Evolutionary conservation across 2,329 filamentous ascomycete genomes (phyloP).

Genomic region (Paecilomyces fulvus): DNA sequence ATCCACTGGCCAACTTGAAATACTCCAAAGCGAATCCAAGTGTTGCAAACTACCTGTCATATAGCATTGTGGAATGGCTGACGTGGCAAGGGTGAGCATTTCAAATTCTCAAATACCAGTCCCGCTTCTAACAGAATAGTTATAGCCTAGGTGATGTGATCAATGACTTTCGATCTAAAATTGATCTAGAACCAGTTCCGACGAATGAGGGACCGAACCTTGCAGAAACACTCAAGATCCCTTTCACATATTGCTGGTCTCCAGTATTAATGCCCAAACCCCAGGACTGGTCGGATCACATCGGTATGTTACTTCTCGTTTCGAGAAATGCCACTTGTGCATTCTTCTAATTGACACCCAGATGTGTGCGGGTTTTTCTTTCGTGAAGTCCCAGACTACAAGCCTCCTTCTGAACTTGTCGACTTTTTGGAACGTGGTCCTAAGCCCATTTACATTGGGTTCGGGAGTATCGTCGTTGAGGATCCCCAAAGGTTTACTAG

Average conservation of each 20-base stretch:
- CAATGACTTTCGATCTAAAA: constrained; percentile 31
- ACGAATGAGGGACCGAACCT: constrained; percentile 16
- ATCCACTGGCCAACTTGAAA: constrained; percentile 43
- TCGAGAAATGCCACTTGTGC: background rate
- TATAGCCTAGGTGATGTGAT: constrained; percentile 38
- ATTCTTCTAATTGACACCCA: background rate
- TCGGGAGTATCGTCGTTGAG: constrained; percentile 49
- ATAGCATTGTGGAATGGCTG: constrained; percentile 40
- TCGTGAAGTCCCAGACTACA: constrained; percentile 20
- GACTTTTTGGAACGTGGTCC: constrained; percentile 40
- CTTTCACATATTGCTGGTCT: constrained; percentile 41
- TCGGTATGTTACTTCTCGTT: background rate
- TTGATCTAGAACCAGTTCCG: constrained; percentile 33
- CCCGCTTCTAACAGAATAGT: background rate
- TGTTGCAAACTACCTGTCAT: constrained; percentile 38
- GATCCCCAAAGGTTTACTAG: constrained; percentile 38
- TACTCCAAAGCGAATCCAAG: constrained; percentile 21
- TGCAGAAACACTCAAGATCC: constrained; percentile 28
- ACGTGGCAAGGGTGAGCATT: constrained; percentile 32
- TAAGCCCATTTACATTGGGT: constrained; percentile 48
- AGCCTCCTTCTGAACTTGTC: constrained; percentile 31
- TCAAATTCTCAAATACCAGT: background rate
- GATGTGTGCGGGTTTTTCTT: constrained; percentile 43
- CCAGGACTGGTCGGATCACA: constrained; percentile 24
- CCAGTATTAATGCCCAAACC: constrained; percentile 33